These are phyloP conservation scores for Calonectria crousiana DNA, from an alignment of 2,329 filamentous ascomycete species.

Conservation along the genomic window DNA sequence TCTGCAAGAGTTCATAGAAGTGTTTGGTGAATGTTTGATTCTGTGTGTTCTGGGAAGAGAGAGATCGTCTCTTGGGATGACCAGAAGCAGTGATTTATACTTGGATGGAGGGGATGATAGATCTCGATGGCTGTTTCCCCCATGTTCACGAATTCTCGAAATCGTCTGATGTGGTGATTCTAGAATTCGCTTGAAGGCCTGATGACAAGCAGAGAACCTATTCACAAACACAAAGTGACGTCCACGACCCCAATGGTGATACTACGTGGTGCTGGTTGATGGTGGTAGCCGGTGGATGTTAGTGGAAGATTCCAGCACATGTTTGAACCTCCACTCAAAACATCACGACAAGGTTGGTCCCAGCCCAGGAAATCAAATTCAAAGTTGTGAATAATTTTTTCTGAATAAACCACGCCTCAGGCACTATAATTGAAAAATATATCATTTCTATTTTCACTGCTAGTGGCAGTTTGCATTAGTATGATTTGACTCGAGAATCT, in stretches of 20 bases:
- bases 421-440: neutral
- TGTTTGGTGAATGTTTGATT: conserved; percentile 37
- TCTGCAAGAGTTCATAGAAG: conserved; percentile 42
- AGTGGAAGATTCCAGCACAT: conserved; percentile 33
- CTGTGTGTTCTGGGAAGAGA: conserved; percentile 46
- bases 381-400: neutral
- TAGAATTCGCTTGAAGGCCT: conserved; percentile 38
- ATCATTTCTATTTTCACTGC: neutral
- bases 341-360: neutral
- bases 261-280: conserved; percentile 24
- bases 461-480: neutral
- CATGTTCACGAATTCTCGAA: conserved; percentile 34
- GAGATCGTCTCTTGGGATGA: conserved; percentile 26
- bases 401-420: neutral
- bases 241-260: conserved; percentile 30
- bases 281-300: conserved; percentile 34
- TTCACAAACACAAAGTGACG: conserved; percentile 27
- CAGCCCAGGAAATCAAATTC: neutral
- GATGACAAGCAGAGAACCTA: conserved; percentile 17
- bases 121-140: conserved; percentile 30
- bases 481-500: neutral
- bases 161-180: conserved; percentile 35
- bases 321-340: neutral
- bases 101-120: conserved; percentile 16
- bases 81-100: conserved; percentile 48